Conservation (phyloP, 2,329 filamentous ascomycete species). For the Diaporthe sp. region DNA sequence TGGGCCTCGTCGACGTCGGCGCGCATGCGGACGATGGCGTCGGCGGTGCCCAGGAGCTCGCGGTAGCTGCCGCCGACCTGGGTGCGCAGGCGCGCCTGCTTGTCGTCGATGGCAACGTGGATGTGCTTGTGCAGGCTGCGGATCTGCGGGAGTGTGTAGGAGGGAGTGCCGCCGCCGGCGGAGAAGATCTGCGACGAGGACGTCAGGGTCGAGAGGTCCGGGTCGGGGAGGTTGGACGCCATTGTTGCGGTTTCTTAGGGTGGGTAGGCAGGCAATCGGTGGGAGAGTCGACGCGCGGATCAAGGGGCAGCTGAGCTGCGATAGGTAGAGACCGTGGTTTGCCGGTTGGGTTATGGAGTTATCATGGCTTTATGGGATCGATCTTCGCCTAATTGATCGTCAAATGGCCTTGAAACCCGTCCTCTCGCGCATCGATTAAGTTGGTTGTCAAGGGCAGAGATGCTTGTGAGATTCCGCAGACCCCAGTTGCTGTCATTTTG, state of each 20-base stretch:
- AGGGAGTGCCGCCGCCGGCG: slow-evolving; percentile 52
- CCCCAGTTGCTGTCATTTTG: slow-evolving; percentile 36
- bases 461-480: not conserved
- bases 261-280: not conserved
- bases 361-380: slow-evolving; percentile 32
- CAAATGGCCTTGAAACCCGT: not conserved
- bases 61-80: slow-evolving; percentile 82
- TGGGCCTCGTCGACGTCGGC: slow-evolving; percentile 82
- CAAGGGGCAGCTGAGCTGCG: slow-evolving; percentile 22
- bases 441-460: not conserved
- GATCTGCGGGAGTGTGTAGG: slow-evolving; percentile 74
- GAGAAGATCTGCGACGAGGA: slow-evolving; percentile 69
- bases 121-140: slow-evolving; percentile 73
- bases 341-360: slow-evolving; percentile 8
- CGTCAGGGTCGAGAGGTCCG: slow-evolving; percentile 62
- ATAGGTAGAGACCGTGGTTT: not conserved
- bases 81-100: slow-evolving; percentile 72
- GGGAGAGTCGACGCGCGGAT: not conserved
- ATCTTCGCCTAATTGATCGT: not conserved
- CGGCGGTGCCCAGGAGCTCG: slow-evolving; percentile 90
- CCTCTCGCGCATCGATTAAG: not conserved
- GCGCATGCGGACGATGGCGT: slow-evolving; percentile 94
- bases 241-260: slow-evolving; percentile 47
- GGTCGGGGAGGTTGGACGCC: slow-evolving; percentile 58
- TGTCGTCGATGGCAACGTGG: slow-evolving; percentile 73